Evolutionary conservation across 2,329 filamentous ascomycete genomes (phyloP), one percentile per base, ranked within the genome.

Genomic region (Sporothrix protearum): DNA sequence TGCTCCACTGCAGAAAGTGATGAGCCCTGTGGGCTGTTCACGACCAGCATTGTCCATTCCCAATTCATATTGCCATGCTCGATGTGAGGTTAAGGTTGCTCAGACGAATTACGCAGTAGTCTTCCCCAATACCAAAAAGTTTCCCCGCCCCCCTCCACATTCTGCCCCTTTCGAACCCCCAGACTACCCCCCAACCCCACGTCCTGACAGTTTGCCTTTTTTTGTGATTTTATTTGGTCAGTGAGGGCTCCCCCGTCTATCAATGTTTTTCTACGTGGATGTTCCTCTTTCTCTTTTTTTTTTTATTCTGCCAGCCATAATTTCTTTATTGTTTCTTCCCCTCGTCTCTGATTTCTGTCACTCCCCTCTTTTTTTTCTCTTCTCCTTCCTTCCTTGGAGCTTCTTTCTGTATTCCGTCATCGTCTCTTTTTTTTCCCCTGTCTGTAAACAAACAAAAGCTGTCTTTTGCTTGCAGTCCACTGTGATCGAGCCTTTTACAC

Each of bases 11-110:
- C 51, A 30, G 51, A 59, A 33, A 59, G 30, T n/a, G 55, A 59
- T 33, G 57, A 42, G 33, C 57, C 57, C 36, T 63, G 57, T n/a
- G 57, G 14, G 42, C 42, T 36, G 33, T 5, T 30, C 4, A 8
- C 28, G 9, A 25, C 1, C 51, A 30, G 5, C 22, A 28, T 30
- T 33, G 53, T 1, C 57, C 57, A 63, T 63, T 63, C 57, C 36
- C 33, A 42, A 42, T 63, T 63, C 57, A 63, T 63, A 25, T 63
- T 63, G 33, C 57, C 33, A 63, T n/a, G 10, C 53, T 57, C 28
- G 14, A 33, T 14, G 25, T 57, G 49, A 53, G 12, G 49, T 55
- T 16, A 30, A 36, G 22, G 55, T 4, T 28, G 49, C 28, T 5
- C 49, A 5, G n/a, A 12, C 49, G 8, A 25, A 9, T 10, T 22